Evolutionary conservation across 1,139 yeast genomes (phyloP).

Genomic region (Meyerozyma sp.): DNA sequence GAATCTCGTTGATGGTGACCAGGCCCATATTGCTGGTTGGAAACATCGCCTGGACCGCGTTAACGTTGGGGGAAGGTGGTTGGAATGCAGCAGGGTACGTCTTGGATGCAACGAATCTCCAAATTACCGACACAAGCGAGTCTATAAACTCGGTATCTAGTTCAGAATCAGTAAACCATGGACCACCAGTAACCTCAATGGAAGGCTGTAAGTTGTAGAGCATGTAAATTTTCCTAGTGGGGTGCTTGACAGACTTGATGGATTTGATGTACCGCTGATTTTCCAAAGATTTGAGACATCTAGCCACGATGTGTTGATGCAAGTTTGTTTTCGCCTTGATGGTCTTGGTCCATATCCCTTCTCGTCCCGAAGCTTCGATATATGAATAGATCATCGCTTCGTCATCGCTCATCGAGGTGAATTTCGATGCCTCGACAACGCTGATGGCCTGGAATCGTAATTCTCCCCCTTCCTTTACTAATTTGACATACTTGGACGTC

Average conservation of each 20-base stretch:
- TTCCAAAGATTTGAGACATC: conserved; percentile 82
- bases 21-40: conserved; percentile 47
- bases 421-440: conserved; percentile 61
- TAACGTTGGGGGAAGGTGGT: conserved; percentile 22
- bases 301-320: conserved; percentile 85
- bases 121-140: conserved; percentile 72
- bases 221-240: conserved; percentile 97
- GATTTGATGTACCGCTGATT: conserved; percentile 81
- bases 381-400: conserved; percentile 89
- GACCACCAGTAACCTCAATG: conserved; percentile 96
- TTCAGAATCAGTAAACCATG: conserved; percentile 97
- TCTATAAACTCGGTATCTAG: conserved; percentile 92
- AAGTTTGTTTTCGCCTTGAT: conserved; percentile 85
- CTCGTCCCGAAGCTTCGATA: conserved; percentile 90
- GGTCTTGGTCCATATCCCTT: conserved; percentile 95
- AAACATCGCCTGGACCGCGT: conserved; percentile 26
- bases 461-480: conserved; percentile 59
- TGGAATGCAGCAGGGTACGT: conserved; percentile 72
- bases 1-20: conserved; percentile 67
- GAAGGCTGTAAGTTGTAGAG: conserved; percentile 89
- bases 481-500: conserved; percentile 60
- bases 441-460: conserved; percentile 71
- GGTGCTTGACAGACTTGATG: conserved; percentile 87
- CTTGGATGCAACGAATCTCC: conserved; percentile 76
- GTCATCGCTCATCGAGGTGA: conserved; percentile 73